phyloP scores from a whole-genome alignment of 78 protist genomes.

The slime mould (Dictyostelium discoideum) region DNA sequence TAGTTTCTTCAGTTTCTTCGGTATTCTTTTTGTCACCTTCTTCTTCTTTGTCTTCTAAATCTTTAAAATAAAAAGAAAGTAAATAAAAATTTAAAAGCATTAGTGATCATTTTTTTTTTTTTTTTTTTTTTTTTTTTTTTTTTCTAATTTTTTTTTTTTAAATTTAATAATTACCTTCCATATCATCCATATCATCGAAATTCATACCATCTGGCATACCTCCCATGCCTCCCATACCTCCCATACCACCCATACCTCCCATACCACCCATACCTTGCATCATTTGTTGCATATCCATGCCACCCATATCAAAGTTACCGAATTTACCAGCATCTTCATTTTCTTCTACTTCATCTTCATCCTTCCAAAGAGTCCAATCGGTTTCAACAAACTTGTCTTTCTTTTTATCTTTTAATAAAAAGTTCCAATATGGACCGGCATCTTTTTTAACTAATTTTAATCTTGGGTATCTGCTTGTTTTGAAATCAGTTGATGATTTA shows the following conservation, averaged over 20 bases:
- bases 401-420: slow-evolving; percentile 22
- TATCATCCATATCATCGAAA: slow-evolving; percentile 2
- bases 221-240: slow-evolving; percentile 44
- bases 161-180: background rate
- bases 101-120: background rate
- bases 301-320: slow-evolving; percentile 38
- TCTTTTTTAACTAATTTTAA: slow-evolving; percentile 26
- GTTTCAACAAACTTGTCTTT: background rate
- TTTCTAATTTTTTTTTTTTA: no score
- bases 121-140: no score
- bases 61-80: background rate
- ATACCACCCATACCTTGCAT: slow-evolving; percentile 56
- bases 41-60: slow-evolving; percentile 24
- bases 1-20: slow-evolving; percentile 28
- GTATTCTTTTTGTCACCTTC: background rate
- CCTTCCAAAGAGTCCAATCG: slow-evolving; percentile 67
- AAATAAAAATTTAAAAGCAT: background rate
- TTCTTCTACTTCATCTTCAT: slow-evolving; percentile 42
- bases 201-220: slow-evolving; percentile 10
- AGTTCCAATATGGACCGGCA: slow-evolving; percentile 62
- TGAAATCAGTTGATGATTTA: background rate
- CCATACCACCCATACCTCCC: slow-evolving; percentile 39
- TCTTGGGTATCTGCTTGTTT: slow-evolving; percentile 32
- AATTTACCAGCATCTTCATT: slow-evolving; percentile 17
- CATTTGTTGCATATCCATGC: background rate